Evolutionary conservation across 2,329 filamentous ascomycete species (phyloP).

Genomic region (Neonectria hederae): DNA sequence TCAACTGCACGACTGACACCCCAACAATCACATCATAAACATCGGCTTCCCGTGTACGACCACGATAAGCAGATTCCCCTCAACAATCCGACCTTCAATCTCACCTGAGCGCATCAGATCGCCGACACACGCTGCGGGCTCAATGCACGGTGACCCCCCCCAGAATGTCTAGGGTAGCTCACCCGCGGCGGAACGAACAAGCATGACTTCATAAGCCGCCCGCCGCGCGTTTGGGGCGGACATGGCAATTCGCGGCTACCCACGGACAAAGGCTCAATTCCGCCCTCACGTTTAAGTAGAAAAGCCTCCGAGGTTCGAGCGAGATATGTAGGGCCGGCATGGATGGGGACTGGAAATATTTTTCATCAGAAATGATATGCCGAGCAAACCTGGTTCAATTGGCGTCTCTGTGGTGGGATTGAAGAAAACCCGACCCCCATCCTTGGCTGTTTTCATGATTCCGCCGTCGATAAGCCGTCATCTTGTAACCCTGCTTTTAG

Average conservation of each 20-base stretch:
- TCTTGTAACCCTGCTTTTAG: neutral
- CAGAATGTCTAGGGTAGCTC: constrained; percentile 4
- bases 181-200: neutral
- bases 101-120: neutral
- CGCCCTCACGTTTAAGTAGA: constrained; percentile 17
- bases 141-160: neutral
- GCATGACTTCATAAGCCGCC: constrained; percentile 16
- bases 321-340: neutral
- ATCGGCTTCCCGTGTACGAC: neutral
- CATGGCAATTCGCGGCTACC: constrained; percentile 41
- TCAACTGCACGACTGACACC: neutral
- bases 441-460: neutral
- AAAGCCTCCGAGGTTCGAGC: neutral
- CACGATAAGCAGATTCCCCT: neutral
- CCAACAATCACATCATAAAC: neutral
- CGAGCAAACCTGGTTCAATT: neutral
- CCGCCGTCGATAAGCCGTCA: neutral
- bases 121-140: neutral
- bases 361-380: neutral
- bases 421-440: neutral
- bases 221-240: constrained; percentile 21
- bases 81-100: constrained; percentile 1
- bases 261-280: constrained; percentile 33
- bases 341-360: neutral
- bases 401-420: neutral